phyloP scores from a whole-genome alignment of 495 filamentous ascomycete genomes.

The Penicillium longicatenatum region DNA sequence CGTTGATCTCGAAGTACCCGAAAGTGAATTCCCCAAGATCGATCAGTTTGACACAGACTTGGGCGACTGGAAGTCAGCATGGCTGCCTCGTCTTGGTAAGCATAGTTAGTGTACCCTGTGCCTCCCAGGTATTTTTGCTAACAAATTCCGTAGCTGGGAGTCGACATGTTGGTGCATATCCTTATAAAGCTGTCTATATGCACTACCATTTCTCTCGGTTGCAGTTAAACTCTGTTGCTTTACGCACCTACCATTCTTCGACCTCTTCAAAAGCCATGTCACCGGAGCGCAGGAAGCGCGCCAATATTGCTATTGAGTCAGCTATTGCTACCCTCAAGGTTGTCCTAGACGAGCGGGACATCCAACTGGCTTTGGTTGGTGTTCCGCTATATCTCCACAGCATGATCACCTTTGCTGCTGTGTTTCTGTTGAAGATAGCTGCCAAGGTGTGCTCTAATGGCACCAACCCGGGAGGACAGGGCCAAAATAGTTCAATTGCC shows the following conservation, averaged over 20 bases:
- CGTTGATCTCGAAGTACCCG: conserved; percentile 53
- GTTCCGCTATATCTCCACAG: conserved; percentile 57
- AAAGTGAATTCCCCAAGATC: conserved; percentile 46
- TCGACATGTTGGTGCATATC: conserved; percentile 54
- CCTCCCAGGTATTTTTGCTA: conserved; percentile 9
- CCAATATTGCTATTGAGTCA: conserved; percentile 56
- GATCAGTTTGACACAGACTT: conserved; percentile 48
- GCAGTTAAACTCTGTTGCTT: conserved; percentile 58
- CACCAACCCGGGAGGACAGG: conserved; percentile 20
- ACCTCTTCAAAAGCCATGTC: conserved; percentile 52
- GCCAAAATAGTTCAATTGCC: conserved; percentile 46
- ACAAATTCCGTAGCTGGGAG: conserved; percentile 40
- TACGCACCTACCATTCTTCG: conserved; percentile 55
- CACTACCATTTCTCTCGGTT: conserved; percentile 59
- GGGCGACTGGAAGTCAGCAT: conserved; percentile 48
- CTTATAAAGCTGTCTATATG: conserved; percentile 53
- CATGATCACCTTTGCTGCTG: conserved; percentile 59
- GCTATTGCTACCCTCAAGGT: conserved; percentile 53
- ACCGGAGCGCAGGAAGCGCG: conserved; percentile 52
- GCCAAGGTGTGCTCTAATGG: conserved; percentile 45
- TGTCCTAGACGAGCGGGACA: conserved; percentile 53
- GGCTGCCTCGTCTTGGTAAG: conserved; percentile 53
- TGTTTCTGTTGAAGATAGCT: conserved; percentile 56
- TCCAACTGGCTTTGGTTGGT: conserved; percentile 51
- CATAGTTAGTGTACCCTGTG: not conserved